Evolutionary conservation across 192 early-diverging fungal species (phyloP).

Genomic region (Linnemannia schmuckeri): DNA sequence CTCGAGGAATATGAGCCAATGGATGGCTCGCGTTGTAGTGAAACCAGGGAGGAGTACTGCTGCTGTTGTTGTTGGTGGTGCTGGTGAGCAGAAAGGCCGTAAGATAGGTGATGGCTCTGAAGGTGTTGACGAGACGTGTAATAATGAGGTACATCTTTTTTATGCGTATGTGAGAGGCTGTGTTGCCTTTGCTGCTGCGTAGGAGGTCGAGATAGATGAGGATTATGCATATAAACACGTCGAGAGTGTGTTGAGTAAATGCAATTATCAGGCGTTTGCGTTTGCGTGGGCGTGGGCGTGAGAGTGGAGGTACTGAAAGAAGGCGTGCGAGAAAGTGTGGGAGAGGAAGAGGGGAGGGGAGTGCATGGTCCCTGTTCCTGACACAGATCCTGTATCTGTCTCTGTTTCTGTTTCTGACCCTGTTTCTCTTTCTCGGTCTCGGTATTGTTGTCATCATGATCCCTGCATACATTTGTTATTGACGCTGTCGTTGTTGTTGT

Average conservation of each 20-base stretch:
- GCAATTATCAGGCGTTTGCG: background rate
- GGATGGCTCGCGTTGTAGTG: background rate
- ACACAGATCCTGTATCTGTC: background rate
- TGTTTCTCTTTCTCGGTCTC: background rate
- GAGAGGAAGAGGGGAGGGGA: background rate
- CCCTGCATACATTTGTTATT: background rate
- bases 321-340: background rate
- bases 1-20: background rate
- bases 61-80: background rate
- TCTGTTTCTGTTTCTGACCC: conserved; percentile 4
- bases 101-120: background rate
- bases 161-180: background rate
- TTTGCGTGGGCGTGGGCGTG: too few species aligned
- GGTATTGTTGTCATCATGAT: background rate
- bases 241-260: background rate
- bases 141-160: background rate
- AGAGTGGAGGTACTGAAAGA: background rate
- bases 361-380: conserved; percentile 3
- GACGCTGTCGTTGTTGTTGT: background rate
- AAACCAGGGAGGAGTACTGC: background rate
- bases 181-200: conserved; percentile 3
- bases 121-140: background rate
- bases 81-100: conserved; percentile 3
- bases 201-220: background rate
- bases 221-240: background rate